phyloP scores from a whole-genome alignment of 1,284 basidiomycete genomes.

The Quambalaria eucalypti region DNA sequence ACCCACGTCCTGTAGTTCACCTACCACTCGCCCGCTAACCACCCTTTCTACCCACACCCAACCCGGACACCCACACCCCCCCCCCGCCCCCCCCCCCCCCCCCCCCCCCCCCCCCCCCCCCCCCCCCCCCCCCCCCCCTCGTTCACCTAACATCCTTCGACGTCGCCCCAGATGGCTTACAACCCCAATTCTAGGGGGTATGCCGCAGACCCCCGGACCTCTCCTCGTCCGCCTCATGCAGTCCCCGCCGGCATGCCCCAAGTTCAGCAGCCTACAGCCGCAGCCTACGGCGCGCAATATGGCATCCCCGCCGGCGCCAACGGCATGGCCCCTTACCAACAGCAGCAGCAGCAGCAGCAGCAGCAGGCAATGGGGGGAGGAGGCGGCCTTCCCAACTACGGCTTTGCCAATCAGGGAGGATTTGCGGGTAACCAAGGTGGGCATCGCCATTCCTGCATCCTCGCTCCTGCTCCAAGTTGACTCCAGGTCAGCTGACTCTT shows the following conservation, averaged over 20 bases:
- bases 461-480: background rate
- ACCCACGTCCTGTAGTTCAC: too few relatives aligned
- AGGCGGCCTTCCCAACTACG: conserved; percentile 10
- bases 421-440: conserved; percentile 39
- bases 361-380: conserved; percentile 1
- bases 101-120: too few relatives aligned
- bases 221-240: background rate
- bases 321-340: background rate
- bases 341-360: conserved; percentile 4
- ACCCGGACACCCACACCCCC: too few relatives aligned
- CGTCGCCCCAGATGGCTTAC: background rate
- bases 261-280: conserved; percentile 30
- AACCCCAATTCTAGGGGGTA: background rate
- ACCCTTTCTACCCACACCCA: too few relatives aligned
- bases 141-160: background rate
- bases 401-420: conserved; percentile 32
- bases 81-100: too few relatives aligned
- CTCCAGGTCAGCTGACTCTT: background rate
- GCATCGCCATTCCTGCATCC: too few relatives aligned
- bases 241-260: conserved; percentile 14
- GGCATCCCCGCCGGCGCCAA: background rate
- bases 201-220: background rate
- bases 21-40: too few relatives aligned
- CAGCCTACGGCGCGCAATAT: conserved; percentile 36
- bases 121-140: too few relatives aligned